These are phyloP conservation scores for Panicum miliaceum DNA, from an alignment of 176 grass and related monocot species.

Conservation along the genomic window DNA sequence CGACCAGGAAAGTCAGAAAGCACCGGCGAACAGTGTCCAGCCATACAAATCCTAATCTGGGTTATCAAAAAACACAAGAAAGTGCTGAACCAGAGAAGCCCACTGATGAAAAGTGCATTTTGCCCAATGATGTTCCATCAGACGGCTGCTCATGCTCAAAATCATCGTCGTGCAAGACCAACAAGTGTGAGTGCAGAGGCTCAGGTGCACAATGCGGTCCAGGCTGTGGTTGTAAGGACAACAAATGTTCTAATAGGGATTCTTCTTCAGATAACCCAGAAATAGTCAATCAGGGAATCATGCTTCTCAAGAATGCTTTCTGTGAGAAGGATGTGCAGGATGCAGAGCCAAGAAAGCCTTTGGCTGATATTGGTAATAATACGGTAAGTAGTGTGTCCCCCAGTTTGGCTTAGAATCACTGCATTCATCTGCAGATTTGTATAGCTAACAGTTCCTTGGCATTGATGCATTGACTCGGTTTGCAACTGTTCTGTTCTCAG, in stretches of 20 bases:
- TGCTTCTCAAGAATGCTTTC: conserved; percentile 62
- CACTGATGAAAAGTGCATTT: conserved; percentile 35
- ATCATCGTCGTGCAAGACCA: conserved; percentile 75
- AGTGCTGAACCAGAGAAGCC: conserved; percentile 45
- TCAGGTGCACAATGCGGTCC: conserved; percentile 49
- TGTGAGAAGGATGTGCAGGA: conserved; percentile 47
- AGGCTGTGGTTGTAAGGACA: conserved; percentile 61
- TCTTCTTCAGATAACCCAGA: conserved; percentile 53
- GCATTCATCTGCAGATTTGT: background rate
- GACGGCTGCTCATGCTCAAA: conserved; percentile 72
- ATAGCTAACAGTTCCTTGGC: background rate
- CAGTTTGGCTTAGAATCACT: background rate
- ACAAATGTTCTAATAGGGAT: conserved; percentile 76
- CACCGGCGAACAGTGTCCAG: conserved; percentile 31
- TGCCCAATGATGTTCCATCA: conserved; percentile 22
- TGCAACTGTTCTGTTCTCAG: conserved; percentile 42
- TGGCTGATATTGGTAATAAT: conserved; percentile 70
- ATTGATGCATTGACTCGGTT: background rate
- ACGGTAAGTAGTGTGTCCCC: conserved; percentile 40
- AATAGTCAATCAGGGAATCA: conserved; percentile 54
- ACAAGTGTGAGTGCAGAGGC: conserved; percentile 77
- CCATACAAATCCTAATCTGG: conserved; percentile 35
- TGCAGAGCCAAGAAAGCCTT: conserved; percentile 56
- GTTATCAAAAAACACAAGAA: background rate
- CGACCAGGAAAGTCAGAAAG: conserved; percentile 50